A percentile compares a stretch with the other conserved stretches of the same genome.
Evolutionary conservation across 169 alveolate species (phyloP).

Genomic region (Theileria luwenshuni): DNA sequence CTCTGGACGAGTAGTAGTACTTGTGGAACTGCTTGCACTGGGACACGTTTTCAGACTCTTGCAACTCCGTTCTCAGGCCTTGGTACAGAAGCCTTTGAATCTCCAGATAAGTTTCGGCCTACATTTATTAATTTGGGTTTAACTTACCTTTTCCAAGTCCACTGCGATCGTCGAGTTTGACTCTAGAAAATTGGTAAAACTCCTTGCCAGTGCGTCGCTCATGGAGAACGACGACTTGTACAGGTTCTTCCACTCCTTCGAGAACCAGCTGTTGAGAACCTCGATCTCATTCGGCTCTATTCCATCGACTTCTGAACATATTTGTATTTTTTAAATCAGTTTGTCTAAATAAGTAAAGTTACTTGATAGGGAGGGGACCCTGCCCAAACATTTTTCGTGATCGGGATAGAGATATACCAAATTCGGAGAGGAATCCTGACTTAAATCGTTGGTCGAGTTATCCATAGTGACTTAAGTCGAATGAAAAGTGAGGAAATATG

Average conservation of each 20-base stretch:
- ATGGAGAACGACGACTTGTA: constrained; percentile 8
- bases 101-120: constrained; percentile 42
- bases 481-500: no score
- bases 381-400: constrained; percentile 33
- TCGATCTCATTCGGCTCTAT: constrained; percentile 27
- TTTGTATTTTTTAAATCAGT: no score
- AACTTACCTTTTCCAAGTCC: constrained; percentile 26
- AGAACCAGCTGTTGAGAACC: constrained; percentile 21
- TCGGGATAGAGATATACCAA: constrained; percentile 24
- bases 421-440: constrained; percentile 4
- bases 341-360: constrained; percentile 24
- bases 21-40: constrained; percentile 55
- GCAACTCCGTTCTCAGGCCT: constrained; percentile 47
- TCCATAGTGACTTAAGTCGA: no score
- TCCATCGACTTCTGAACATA: constrained; percentile 30
- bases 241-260: constrained; percentile 21
- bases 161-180: neutral
- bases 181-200: constrained; percentile 17
- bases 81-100: constrained; percentile 43
- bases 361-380: constrained; percentile 39
- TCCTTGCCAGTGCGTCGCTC: constrained; percentile 15
- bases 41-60: constrained; percentile 27
- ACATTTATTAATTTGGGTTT: neutral
- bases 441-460: no score
- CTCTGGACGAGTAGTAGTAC: constrained; percentile 60